A percentile compares a stretch with the other conserved stretches of the same genome.
Conservation (phyloP, 257 asterid genomes). For the Mentha longifolia region DNA sequence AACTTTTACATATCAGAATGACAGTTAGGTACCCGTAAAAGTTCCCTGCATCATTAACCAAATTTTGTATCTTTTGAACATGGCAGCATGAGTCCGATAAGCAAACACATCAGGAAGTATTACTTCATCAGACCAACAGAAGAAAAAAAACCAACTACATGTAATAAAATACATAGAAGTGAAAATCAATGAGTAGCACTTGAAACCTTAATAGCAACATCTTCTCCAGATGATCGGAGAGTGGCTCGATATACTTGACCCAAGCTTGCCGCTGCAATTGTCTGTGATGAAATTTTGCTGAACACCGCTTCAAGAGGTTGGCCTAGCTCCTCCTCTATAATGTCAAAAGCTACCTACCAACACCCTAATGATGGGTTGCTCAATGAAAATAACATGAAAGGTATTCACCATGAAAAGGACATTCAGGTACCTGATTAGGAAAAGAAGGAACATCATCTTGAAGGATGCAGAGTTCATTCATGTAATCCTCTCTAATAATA, state of each 20-base stretch:
- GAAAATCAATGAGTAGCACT: slow-evolving; percentile 26
- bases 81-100: slow-evolving; percentile 22
- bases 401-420: slow-evolving; percentile 37
- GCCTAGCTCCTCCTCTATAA: slow-evolving; percentile 97
- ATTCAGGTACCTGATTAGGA: slow-evolving; percentile 80
- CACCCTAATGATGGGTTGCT: slow-evolving; percentile 54
- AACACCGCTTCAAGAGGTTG: slow-evolving; percentile 98
- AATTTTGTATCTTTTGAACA: background rate
- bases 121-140: slow-evolving; percentile 14
- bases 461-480: slow-evolving; percentile 99
- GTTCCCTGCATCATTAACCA: background rate
- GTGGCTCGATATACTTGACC: slow-evolving; percentile 99
- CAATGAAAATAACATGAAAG: slow-evolving; percentile 37
- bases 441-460: slow-evolving; percentile 99
- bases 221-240: slow-evolving; percentile 88
- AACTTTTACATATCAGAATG: slow-evolving; percentile 11
- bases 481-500: slow-evolving; percentile 97
- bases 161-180: slow-evolving; percentile 24
- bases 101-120: background rate
- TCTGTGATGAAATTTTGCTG: slow-evolving; percentile 87
- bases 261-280: slow-evolving; percentile 99
- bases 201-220: slow-evolving; percentile 94
- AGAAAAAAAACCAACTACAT: slow-evolving; percentile 5
- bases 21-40: slow-evolving; percentile 12
- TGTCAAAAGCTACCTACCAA: slow-evolving; percentile 94